These are phyloP conservation scores for Podaxis rugospora DNA, from an alignment of 768 basidiomycete genomes.

Conservation along the genomic window DNA sequence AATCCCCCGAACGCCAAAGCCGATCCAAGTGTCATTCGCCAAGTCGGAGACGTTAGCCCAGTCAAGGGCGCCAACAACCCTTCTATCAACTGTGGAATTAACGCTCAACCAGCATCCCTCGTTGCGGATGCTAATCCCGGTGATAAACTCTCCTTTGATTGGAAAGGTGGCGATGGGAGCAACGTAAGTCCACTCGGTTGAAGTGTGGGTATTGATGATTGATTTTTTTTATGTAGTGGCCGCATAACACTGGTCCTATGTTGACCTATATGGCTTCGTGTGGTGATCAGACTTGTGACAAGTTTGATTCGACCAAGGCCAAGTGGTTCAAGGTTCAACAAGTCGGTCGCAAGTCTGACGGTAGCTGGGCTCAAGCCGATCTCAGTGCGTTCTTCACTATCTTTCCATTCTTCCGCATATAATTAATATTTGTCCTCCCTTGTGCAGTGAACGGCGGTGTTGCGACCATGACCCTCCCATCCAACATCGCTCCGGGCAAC, in stretches of 20 bases:
- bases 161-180: conserved; percentile 44
- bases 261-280: conserved; percentile 74
- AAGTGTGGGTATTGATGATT: neutral
- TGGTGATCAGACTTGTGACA: conserved; percentile 48
- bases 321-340: conserved; percentile 76
- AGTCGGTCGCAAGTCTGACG: conserved; percentile 35
- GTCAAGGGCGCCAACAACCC: conserved; percentile 53
- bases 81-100: conserved; percentile 55
- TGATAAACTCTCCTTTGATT: conserved; percentile 48
- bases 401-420: neutral
- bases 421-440: neutral
- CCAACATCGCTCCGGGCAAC: conserved; percentile 56
- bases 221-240: conserved; percentile 28
- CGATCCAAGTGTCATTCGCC: conserved; percentile 34
- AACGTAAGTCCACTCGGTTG: conserved; percentile 22
- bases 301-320: conserved; percentile 53
- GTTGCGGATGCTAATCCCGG: conserved; percentile 58
- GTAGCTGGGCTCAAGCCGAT: conserved; percentile 48
- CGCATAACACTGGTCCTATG: conserved; percentile 61
- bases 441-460: conserved; percentile 33
- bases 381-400: conserved; percentile 37
- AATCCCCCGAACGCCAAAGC: conserved; percentile 12
- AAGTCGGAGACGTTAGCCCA: conserved; percentile 32
- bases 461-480: conserved; percentile 40
- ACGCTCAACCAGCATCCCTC: conserved; percentile 43